Base-by-base conservation (phyloP, 331 rosid genomes). In the Ulmus americana region DNA sequence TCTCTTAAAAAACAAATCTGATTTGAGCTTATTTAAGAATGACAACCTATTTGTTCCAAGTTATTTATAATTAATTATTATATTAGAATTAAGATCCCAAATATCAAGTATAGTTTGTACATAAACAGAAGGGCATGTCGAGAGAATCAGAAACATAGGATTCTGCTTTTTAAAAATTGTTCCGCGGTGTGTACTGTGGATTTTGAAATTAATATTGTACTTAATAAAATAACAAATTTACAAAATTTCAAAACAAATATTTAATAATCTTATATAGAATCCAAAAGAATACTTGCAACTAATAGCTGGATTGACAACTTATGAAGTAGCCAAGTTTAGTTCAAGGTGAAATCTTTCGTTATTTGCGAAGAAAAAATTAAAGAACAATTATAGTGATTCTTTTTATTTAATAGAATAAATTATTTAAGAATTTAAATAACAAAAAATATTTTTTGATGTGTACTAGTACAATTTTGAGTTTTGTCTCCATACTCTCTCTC, bases 81-180 rank as follows among this genome's bases (percentile, higher is more conserved):
- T 11, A 67, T 56, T 20, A 4, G 55, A 56, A 43, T 65, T 53
- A 47, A 73, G 80, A 81, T 81, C 75, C 80, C 65, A 42, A 63
- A 39, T 20, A 56, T 57, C 53, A 67, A 63, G 72, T 58, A 28
- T 28, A 28, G 74, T 45, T 55, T 55, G 63, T 59, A 66, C 71
- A 70, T 47, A 47, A 65, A 61, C 66, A 63, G 76, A 48, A 67
- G 59, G 40, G 68, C 74, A 52, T 7, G 70, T 8, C 62, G 53
- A 55, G 59, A 60, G 12, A 49, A 69, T 63, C 62, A 65, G 51
- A 65, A 46, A 65, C 47, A 16, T 59, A 70, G 64, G 67, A 74
- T 63, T 45, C 38, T 11, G 35, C 14, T 45, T 35, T 44, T 44
- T 48, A 64, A 8, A 16, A 43, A 4, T 55, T 7, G 8, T 52